Evolutionary conservation across 1,284 basidiomycete genomes (phyloP).

Genomic region (Fomitopsis schrenkii): DNA sequence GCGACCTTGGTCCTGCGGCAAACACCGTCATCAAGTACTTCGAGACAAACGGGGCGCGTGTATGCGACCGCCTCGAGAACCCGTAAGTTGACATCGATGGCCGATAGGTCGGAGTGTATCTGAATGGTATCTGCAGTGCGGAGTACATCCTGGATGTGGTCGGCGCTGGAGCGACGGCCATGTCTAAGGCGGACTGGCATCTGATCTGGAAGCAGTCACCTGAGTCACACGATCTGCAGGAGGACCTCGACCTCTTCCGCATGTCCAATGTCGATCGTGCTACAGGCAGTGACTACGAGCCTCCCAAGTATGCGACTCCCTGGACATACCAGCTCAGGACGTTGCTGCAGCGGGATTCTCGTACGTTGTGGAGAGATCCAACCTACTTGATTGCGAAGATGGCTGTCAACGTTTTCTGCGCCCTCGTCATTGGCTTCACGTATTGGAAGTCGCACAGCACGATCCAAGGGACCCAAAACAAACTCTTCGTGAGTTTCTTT

Average conservation of each 20-base stretch:
- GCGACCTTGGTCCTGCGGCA: constrained; percentile 59
- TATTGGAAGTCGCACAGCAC: constrained; percentile 65
- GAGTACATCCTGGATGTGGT: constrained; percentile 68
- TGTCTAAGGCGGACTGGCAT: constrained; percentile 26
- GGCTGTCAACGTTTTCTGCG: constrained; percentile 46
- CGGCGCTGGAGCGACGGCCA: constrained; percentile 48
- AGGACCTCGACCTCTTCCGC: constrained; percentile 24
- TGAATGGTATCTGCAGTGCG: constrained; percentile 10
- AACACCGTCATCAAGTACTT: constrained; percentile 63
- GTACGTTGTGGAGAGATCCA: constrained; percentile 58
- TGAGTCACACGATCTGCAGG: constrained; percentile 19
- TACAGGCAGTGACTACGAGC: constrained; percentile 17
- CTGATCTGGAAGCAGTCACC: constrained; percentile 23
- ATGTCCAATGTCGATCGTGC: constrained; percentile 21
- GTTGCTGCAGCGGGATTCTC: constrained; percentile 44
- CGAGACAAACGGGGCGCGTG: constrained; percentile 48
- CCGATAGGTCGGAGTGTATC: not conserved
- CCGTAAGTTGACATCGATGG: constrained; percentile 23
- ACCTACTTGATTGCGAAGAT: constrained; percentile 77
- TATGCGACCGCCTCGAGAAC: constrained; percentile 34
- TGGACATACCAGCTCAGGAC: constrained; percentile 39
- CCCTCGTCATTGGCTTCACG: constrained; percentile 61
- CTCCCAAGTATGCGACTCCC: constrained; percentile 45
- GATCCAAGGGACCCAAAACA: constrained; percentile 74
- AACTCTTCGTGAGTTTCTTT: constrained; percentile 53